phyloP scores from a whole-genome alignment of 768 basidiomycete species.

The Mycena alexandri region DNA sequence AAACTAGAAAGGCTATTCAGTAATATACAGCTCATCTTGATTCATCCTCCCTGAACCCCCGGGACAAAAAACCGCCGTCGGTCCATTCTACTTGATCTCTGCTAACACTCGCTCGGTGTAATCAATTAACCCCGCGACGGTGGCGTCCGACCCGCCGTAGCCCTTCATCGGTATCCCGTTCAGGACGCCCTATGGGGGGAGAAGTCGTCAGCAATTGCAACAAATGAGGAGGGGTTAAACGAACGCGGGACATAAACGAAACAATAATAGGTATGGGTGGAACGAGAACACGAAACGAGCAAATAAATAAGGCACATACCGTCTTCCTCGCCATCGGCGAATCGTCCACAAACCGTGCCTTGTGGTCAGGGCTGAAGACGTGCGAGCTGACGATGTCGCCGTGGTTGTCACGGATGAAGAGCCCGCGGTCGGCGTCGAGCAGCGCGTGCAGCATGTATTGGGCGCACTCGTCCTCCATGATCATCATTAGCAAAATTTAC shows the following conservation, averaged over 20 bases:
- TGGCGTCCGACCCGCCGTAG: constrained; percentile 4
- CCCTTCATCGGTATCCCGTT: constrained; percentile 4
- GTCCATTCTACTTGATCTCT: too few relatives aligned
- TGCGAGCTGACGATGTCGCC: background rate
- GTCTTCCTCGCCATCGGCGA: background rate
- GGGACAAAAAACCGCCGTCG: too few relatives aligned
- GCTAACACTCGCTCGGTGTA: background rate
- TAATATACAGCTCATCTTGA: too few relatives aligned
- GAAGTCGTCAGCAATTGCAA: too few relatives aligned
- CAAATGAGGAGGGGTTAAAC: too few relatives aligned
- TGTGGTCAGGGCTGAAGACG: background rate
- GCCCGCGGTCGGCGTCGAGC: constrained; percentile 13
- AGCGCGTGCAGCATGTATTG: constrained; percentile 31
- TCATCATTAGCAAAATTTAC: background rate
- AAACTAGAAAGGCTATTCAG: too few relatives aligned
- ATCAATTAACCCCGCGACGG: background rate
- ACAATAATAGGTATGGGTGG: too few relatives aligned
- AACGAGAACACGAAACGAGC: too few relatives aligned
- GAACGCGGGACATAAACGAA: too few relatives aligned
- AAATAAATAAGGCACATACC: too few relatives aligned
- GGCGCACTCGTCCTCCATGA: constrained; percentile 16
- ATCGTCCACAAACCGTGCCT: background rate
- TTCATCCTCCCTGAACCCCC: too few relatives aligned
- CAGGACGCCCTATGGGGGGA: background rate
- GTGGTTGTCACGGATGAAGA: constrained; percentile 1